A percentile compares a stretch with the other conserved stretches of the same genome.
These are phyloP conservation scores for Monosporozyma servazzii DNA, from an alignment of 805 yeast genomes.

Conservation along the genomic window DNA sequence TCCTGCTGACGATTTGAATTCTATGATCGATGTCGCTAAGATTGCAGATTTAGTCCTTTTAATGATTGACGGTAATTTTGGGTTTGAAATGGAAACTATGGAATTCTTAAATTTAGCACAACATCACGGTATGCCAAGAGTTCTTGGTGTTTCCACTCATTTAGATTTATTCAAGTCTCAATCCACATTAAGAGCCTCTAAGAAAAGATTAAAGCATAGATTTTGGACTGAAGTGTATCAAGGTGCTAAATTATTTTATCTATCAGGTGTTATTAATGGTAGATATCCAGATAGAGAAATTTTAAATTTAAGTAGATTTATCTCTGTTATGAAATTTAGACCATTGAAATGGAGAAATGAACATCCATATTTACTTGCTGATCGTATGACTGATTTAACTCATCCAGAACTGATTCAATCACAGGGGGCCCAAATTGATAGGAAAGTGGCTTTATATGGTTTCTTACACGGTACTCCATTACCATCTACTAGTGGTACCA, in stretches of 20 bases:
- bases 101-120: slow-evolving; percentile 93
- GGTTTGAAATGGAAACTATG: slow-evolving; percentile 99
- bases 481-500: slow-evolving; percentile 48
- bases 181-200: slow-evolving; percentile 80
- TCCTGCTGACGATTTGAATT: slow-evolving; percentile 72
- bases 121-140: slow-evolving; percentile 98
- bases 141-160: slow-evolving; percentile 91
- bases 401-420: slow-evolving; percentile 73
- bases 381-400: slow-evolving; percentile 86
- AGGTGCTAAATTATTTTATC: slow-evolving; percentile 91
- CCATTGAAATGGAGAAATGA: slow-evolving; percentile 99
- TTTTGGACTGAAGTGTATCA: slow-evolving; percentile 99
- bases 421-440: slow-evolving; percentile 70
- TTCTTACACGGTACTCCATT: slow-evolving; percentile 91
- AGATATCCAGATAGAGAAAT: slow-evolving; percentile 97
- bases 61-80: slow-evolving; percentile 93
- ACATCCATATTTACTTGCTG: slow-evolving; percentile 89
- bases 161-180: slow-evolving; percentile 87
- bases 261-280: slow-evolving; percentile 93
- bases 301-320: slow-evolving; percentile 80
- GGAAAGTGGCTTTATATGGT: slow-evolving; percentile 88
- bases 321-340: slow-evolving; percentile 94
- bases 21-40: slow-evolving; percentile 95
- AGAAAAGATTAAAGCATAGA: slow-evolving; percentile 83
- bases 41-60: slow-evolving; percentile 86